Conservation (phyloP, 2,329 filamentous ascomycete genomes). For the Talaromyces atroroseus region DNA sequence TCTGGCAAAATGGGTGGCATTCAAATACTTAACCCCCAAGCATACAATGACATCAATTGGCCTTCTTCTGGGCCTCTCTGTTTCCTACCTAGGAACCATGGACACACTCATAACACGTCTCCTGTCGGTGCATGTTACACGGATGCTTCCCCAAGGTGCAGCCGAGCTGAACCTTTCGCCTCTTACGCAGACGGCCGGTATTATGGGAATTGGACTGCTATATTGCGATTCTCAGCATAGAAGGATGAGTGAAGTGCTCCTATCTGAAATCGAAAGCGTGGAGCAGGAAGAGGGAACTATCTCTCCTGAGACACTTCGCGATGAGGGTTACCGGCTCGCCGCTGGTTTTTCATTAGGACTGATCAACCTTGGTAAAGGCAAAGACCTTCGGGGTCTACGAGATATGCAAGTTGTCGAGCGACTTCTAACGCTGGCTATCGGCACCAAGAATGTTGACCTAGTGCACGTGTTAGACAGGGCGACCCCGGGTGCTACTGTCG, state of each 20-base stretch:
- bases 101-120: slow-evolving; percentile 89
- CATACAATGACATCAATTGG: slow-evolving; percentile 99
- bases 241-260: slow-evolving; percentile 97
- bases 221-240: slow-evolving; percentile 96
- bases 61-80: slow-evolving; percentile 83
- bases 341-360: slow-evolving; percentile 89
- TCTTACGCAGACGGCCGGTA: slow-evolving; percentile 87
- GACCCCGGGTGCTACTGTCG: slow-evolving; percentile 86
- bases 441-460: slow-evolving; percentile 83
- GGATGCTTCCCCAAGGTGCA: slow-evolving; percentile 86
- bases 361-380: slow-evolving; percentile 90
- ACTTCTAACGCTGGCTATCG: slow-evolving; percentile 75
- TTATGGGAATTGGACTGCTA: slow-evolving; percentile 92
- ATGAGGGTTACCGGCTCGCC: slow-evolving; percentile 93
- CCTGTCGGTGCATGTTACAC: slow-evolving; percentile 89
- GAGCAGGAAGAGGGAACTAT: slow-evolving; percentile 67
- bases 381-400: slow-evolving; percentile 78
- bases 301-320: slow-evolving; percentile 71
- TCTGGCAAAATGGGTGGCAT: slow-evolving; percentile 95
- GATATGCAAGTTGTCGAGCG: slow-evolving; percentile 93
- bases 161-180: slow-evolving; percentile 92
- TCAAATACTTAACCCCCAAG: slow-evolving; percentile 98
- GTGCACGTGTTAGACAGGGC: slow-evolving; percentile 91
- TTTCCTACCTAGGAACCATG: slow-evolving; percentile 94
- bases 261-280: slow-evolving; percentile 89